A percentile compares a stretch with the other conserved stretches of the same genome.
Conservation (phyloP, 192 early-diverging fungal species). For the Coemansia sp. region DNA sequence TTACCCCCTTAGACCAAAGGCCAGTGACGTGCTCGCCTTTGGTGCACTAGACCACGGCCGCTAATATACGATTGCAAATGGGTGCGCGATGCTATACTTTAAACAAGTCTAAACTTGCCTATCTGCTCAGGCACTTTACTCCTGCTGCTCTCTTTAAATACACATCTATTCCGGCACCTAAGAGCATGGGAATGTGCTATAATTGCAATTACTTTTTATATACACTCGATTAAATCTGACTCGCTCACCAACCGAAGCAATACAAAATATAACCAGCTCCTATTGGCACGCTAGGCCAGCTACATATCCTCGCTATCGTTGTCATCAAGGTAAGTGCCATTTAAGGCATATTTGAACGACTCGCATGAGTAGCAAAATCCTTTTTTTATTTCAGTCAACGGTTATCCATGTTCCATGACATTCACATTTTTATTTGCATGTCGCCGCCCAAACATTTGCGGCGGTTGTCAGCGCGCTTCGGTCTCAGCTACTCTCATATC, state of each 20-base stretch:
- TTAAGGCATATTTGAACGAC: background rate
- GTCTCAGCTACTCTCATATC: background rate
- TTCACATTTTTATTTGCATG: too few species aligned
- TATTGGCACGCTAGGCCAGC: background rate
- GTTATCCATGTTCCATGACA: background rate
- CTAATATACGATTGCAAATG: background rate
- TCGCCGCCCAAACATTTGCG: background rate
- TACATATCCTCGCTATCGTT: background rate
- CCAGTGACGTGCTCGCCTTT: background rate
- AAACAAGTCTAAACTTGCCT: background rate
- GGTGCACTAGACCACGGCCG: background rate
- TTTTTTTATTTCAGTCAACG: background rate
- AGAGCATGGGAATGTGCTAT: background rate
- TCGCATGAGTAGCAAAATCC: background rate
- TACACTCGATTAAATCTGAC: background rate
- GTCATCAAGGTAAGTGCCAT: background rate
- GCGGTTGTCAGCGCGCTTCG: background rate
- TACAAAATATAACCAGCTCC: background rate
- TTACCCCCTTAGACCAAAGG: background rate
- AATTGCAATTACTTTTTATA: background rate
- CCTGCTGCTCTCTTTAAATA: conserved; percentile 4
- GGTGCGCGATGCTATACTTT: background rate
- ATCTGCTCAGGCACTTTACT: background rate
- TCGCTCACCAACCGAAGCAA: background rate
- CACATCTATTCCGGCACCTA: background rate